Conservation (phyloP, 805 yeast genomes). For the Candida oleophila region DNA sequence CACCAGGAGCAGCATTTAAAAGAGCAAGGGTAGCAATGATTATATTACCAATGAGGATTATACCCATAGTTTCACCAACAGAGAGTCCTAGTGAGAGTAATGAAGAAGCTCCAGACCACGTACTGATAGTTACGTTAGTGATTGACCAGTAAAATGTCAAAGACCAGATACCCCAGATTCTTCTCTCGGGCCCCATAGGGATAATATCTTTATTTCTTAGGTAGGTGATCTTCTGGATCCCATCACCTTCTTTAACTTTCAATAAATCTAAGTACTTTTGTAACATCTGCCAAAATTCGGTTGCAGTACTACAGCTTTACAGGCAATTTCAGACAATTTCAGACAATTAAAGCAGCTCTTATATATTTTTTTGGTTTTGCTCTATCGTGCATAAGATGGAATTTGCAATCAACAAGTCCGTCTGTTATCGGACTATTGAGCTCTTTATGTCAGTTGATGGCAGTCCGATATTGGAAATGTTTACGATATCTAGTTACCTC, state of each 20-base stretch:
- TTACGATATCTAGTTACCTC: neutral
- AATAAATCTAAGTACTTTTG: neutral
- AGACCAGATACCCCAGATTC: conserved; percentile 47
- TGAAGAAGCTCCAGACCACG: conserved; percentile 46
- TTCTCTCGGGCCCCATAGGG: conserved; percentile 43
- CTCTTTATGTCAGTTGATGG: too few species aligned
- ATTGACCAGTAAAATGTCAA: conserved; percentile 46
- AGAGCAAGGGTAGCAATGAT: conserved; percentile 43
- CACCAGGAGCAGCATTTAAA: conserved; percentile 49
- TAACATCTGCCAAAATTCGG: neutral
- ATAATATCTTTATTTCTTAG: conserved; percentile 40
- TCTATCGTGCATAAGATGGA: too few species aligned
- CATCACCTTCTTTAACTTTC: conserved; percentile 6
- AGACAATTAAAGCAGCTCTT: too few species aligned
- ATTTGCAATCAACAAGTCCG: too few species aligned
- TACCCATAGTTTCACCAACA: conserved; percentile 46
- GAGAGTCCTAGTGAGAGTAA: conserved; percentile 44
- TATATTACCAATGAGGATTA: conserved; percentile 46
- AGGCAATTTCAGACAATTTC: too few species aligned
- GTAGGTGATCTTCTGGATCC: conserved; percentile 13
- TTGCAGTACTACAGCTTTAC: too few species aligned
- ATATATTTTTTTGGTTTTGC: too few species aligned
- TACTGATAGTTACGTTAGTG: conserved; percentile 39
- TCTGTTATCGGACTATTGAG: too few species aligned
- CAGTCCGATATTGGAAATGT: neutral